Evolutionary conservation across 345 rosid species (phyloP).

Genomic region (Bretschneidera sinensis): DNA sequence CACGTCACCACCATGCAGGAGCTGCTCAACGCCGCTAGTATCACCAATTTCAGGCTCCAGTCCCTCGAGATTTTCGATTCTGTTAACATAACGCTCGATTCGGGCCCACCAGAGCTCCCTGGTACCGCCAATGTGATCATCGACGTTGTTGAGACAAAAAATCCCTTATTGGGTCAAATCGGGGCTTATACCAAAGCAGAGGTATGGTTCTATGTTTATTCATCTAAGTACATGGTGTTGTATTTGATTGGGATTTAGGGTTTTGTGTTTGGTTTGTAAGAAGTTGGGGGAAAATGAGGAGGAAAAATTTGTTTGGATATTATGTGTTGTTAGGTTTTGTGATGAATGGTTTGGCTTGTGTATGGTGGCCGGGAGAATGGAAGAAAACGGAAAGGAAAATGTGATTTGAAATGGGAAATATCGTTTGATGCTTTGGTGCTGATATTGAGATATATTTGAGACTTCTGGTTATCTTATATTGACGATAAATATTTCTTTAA

Average conservation of each 20-base stretch:
- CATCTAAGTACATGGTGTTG: neutral
- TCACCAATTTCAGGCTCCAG: slow-evolving; percentile 55
- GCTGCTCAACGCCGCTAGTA: slow-evolving; percentile 55
- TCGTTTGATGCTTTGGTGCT: neutral
- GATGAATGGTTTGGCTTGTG: neutral
- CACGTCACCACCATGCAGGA: slow-evolving; percentile 66
- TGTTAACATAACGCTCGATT: slow-evolving; percentile 69
- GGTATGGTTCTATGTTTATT: slow-evolving; percentile 33
- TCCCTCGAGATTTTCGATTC: slow-evolving; percentile 78
- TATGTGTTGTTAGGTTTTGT: no score
- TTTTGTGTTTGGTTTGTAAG: slow-evolving; percentile 7
- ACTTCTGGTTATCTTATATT: neutral
- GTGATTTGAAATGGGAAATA: neutral
- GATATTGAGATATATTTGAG: neutral
- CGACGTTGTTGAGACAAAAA: slow-evolving; percentile 59
- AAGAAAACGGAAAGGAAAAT: neutral
- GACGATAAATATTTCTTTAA: neutral
- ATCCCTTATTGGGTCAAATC: slow-evolving; percentile 57
- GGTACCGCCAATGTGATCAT: slow-evolving; percentile 75
- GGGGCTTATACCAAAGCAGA: slow-evolving; percentile 71
- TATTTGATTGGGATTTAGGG: neutral
- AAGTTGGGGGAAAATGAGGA: slow-evolving; percentile 3
- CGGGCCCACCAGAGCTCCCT: slow-evolving; percentile 88
- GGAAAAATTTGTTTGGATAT: neutral
- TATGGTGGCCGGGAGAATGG: neutral